These are phyloP conservation scores for Candida rishiriensis DNA, from an alignment of 805 yeast species.

Conservation along the genomic window DNA sequence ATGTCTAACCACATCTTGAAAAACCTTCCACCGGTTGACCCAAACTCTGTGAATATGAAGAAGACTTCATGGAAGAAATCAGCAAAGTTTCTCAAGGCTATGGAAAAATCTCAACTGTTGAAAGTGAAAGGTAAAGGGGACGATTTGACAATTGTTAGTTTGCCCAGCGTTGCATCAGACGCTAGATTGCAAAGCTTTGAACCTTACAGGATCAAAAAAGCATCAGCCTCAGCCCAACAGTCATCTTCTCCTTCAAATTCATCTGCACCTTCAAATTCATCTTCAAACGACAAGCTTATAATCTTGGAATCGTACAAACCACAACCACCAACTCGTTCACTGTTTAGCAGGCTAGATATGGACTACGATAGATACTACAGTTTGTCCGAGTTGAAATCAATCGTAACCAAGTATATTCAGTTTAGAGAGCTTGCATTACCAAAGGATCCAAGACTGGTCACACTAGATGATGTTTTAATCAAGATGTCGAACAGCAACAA, in stretches of 20 bases:
- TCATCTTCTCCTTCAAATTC: no score
- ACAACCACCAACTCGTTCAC: slow-evolving; percentile 39
- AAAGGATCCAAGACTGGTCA: slow-evolving; percentile 49
- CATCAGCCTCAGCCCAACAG: neutral
- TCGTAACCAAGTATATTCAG: slow-evolving; percentile 54
- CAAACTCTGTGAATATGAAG: slow-evolving; percentile 54
- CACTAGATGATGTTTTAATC: slow-evolving; percentile 43
- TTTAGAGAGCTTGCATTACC: slow-evolving; percentile 45
- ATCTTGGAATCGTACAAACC: slow-evolving; percentile 53
- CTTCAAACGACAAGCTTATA: slow-evolving; percentile 14
- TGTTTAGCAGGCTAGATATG: slow-evolving; percentile 41
- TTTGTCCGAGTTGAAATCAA: slow-evolving; percentile 46
- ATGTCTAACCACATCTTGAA: slow-evolving; percentile 65
- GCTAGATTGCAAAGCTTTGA: slow-evolving; percentile 54
- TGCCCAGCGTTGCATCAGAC: slow-evolving; percentile 41
- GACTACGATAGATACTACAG: slow-evolving; percentile 43
- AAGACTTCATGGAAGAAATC: slow-evolving; percentile 88
- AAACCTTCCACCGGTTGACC: slow-evolving; percentile 68
- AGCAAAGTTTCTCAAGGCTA: slow-evolving; percentile 76
- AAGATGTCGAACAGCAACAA: slow-evolving; percentile 20
- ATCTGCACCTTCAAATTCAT: no score
- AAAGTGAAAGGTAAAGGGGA: slow-evolving; percentile 83
- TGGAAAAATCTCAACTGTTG: slow-evolving; percentile 71
- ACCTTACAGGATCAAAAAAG: slow-evolving; percentile 48
- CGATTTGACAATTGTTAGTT: slow-evolving; percentile 54